These are phyloP conservation scores for Syzygium syzygioides DNA, from an alignment of 441 rosid genomes.

Conservation along the genomic window DNA sequence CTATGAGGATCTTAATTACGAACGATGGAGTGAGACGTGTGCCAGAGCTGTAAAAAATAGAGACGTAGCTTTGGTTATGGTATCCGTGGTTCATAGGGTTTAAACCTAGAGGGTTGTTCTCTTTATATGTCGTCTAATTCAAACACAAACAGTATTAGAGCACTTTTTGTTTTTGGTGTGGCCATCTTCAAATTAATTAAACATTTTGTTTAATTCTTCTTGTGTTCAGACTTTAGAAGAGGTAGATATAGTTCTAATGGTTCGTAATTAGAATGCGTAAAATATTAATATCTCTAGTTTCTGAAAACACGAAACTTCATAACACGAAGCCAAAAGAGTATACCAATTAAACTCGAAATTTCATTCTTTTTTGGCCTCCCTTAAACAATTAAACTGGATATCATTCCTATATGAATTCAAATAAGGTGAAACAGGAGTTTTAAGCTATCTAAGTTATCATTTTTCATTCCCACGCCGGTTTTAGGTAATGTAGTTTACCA, in stretches of 20 bases:
- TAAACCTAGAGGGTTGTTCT: background rate
- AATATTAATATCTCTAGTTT: background rate
- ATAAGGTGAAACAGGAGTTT: too few relatives aligned
- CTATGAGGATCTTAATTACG: background rate
- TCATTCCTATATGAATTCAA: too few relatives aligned
- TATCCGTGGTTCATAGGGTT: background rate
- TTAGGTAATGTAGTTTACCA: too few relatives aligned
- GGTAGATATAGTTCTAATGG: background rate
- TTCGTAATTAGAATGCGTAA: background rate
- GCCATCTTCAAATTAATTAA: background rate
- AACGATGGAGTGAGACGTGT: background rate
- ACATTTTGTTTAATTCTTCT: background rate
- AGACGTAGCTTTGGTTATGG: background rate
- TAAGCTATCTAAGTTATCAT: too few relatives aligned
- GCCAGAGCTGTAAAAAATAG: background rate
- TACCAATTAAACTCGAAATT: too few relatives aligned
- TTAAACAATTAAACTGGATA: background rate
- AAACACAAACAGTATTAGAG: background rate
- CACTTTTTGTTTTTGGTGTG: background rate
- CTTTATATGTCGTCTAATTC: background rate
- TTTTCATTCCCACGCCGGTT: too few relatives aligned
- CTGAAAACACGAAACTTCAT: background rate
- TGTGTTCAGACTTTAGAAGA: background rate
- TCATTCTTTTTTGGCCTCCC: too few relatives aligned
- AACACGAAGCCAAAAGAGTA: background rate